Conservation (phyloP, 805 yeast species). For the Saccharomyces jurei region DNA sequence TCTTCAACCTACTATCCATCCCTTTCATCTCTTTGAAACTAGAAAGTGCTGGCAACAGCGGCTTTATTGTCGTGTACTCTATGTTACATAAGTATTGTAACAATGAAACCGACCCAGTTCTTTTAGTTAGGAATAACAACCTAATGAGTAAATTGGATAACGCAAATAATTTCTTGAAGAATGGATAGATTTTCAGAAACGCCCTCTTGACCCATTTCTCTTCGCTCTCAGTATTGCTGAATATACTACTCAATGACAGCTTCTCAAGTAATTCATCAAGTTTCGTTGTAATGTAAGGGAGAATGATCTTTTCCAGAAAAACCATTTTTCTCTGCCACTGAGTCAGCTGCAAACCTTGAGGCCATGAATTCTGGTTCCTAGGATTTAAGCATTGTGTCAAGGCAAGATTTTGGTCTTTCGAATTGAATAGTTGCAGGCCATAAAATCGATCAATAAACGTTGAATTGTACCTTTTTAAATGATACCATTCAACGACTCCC, state of each 20-base stretch:
- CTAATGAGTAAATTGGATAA: slow-evolving; percentile 49
- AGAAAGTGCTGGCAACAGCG: slow-evolving; percentile 4
- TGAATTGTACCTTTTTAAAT: slow-evolving; percentile 66
- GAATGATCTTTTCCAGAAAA: slow-evolving; percentile 51
- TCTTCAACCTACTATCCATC: neutral
- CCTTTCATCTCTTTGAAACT: neutral
- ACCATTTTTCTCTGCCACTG: slow-evolving; percentile 45
- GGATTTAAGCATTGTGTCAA: slow-evolving; percentile 4
- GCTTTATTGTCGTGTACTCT: slow-evolving; percentile 43
- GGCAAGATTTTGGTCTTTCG: slow-evolving; percentile 16
- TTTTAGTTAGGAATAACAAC: slow-evolving; percentile 59
- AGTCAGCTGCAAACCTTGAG: slow-evolving; percentile 37
- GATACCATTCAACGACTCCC: slow-evolving; percentile 62
- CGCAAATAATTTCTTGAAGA: slow-evolving; percentile 39
- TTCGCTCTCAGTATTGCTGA: slow-evolving; percentile 35
- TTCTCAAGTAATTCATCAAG: slow-evolving; percentile 55
- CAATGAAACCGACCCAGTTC: slow-evolving; percentile 52
- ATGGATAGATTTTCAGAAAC: slow-evolving; percentile 58
- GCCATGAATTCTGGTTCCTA: slow-evolving; percentile 11
- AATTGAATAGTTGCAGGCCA: slow-evolving; percentile 60
- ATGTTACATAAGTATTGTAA: slow-evolving; percentile 54
- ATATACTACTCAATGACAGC: slow-evolving; percentile 48
- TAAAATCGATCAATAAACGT: slow-evolving; percentile 88
- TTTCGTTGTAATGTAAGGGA: slow-evolving; percentile 65
- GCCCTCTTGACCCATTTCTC: slow-evolving; percentile 19